phyloP scores from a whole-genome alignment of 2,329 filamentous ascomycete species.

The Aspergillus sp. region DNA sequence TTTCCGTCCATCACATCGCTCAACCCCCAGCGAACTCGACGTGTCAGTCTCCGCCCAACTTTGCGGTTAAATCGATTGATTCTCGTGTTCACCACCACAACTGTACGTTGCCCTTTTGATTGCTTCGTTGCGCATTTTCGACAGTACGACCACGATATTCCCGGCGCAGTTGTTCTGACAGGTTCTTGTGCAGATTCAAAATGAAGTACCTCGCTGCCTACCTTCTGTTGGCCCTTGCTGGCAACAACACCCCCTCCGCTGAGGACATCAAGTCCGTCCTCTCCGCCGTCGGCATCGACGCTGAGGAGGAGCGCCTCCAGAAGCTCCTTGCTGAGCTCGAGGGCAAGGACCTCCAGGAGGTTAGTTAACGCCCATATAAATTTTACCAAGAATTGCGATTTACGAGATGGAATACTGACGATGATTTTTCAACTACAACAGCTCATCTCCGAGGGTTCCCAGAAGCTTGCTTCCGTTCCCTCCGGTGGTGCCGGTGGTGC shows the following conservation, averaged over 20 bases:
- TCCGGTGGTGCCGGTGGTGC: constrained; percentile 73
- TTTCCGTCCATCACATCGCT: constrained; percentile 29
- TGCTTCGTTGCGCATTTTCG: constrained; percentile 3
- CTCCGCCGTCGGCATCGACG: constrained; percentile 91
- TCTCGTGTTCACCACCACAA: constrained; percentile 52
- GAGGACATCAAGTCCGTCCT: constrained; percentile 86
- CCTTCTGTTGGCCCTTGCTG: constrained; percentile 92
- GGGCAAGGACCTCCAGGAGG: constrained; percentile 77
- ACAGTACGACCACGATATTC: background rate
- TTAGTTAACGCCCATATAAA: constrained; percentile 49
- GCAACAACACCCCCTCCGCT: constrained; percentile 85
- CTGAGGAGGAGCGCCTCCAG: constrained; percentile 80
- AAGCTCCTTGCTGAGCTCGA: constrained; percentile 79
- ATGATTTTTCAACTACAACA: constrained; percentile 41
- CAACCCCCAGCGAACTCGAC: constrained; percentile 72
- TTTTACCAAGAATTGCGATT: background rate
- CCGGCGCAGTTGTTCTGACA: background rate
- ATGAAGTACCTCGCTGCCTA: constrained; percentile 99
- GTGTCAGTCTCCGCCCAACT: constrained; percentile 98
- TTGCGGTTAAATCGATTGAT: constrained; percentile 99
- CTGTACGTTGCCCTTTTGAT: constrained; percentile 26
- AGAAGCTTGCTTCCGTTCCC: constrained; percentile 97
- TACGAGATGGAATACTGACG: constrained; percentile 17
- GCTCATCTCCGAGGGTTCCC: constrained; percentile 86
- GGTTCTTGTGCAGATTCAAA: constrained; percentile 54